Percentiles rank a stretch among this genome's conserved stretches.
Evolutionary conservation across 208 protist genomes (phyloP).

Genomic region (Naegleria lovaniensis): DNA sequence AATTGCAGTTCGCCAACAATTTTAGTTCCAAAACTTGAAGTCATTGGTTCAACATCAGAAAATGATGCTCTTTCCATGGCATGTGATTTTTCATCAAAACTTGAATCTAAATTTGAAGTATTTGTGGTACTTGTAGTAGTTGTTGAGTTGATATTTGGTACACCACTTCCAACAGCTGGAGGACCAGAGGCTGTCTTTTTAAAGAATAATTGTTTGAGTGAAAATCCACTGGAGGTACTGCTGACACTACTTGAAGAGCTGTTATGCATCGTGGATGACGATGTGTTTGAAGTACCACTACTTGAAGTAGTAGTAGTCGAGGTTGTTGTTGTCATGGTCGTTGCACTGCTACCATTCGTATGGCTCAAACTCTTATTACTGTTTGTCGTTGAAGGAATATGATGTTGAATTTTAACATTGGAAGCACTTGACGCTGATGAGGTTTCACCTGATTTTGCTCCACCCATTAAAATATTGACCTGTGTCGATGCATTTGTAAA

Average conservation of each 20-base stretch:
- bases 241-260: not conserved
- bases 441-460: too few species aligned
- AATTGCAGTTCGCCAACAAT: not conserved
- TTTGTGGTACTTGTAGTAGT: not conserved
- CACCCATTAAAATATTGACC: not conserved
- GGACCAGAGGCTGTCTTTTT: not conserved
- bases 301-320: not conserved
- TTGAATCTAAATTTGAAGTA: not conserved
- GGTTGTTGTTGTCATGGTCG: not conserved
- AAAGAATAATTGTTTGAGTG: constrained; percentile 8
- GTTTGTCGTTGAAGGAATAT: not conserved
- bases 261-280: too few species aligned
- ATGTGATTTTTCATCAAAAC: not conserved
- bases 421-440: too few species aligned
- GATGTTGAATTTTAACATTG: too few species aligned
- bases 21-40: not conserved
- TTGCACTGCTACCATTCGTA: not conserved
- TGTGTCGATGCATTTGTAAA: not conserved
- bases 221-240: not conserved
- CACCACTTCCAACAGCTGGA: not conserved
- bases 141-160: not conserved
- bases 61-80: not conserved
- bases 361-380: not conserved
- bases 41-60: not conserved
- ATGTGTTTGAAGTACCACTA: too few species aligned